Conservation (phyloP, 495 filamentous ascomycete genomes). For the Tuber borchii region DNA sequence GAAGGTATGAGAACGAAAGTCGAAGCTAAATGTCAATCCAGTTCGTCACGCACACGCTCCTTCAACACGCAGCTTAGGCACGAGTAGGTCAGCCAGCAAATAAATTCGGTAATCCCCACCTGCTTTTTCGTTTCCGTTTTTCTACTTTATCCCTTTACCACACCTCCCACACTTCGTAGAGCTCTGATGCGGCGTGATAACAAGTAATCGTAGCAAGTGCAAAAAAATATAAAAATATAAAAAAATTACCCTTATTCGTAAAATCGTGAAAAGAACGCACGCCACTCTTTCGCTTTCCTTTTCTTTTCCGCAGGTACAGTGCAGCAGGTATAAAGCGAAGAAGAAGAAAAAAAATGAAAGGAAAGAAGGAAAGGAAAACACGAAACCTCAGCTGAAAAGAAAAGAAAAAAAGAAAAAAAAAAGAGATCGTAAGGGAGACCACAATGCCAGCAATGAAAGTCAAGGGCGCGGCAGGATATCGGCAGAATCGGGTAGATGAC, state of each 20-base stretch:
- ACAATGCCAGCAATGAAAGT: neutral
- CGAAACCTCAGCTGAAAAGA: neutral
- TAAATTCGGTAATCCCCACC: neutral
- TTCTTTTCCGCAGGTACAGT: neutral
- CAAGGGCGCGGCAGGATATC: neutral
- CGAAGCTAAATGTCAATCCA: neutral
- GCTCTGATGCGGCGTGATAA: neutral
- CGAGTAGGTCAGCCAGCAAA: neutral
- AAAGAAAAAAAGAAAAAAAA: neutral
- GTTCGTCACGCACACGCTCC: neutral
- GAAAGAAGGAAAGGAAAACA: neutral
- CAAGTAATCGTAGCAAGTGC: neutral
- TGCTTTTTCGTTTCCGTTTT: neutral
- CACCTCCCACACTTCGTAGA: neutral
- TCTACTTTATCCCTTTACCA: neutral
- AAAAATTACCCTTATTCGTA: slow-evolving; percentile 9
- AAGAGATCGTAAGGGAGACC: neutral
- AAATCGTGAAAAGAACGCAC: neutral
- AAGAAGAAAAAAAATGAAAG: slow-evolving; percentile 2
- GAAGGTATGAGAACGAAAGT: neutral
- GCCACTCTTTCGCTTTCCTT: neutral
- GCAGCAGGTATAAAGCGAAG: neutral
- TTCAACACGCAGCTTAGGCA: neutral
- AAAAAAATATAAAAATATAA: slow-evolving; percentile 4
- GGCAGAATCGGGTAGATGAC: slow-evolving; percentile 10